Evolutionary conservation across 2,329 filamentous ascomycete genomes (phyloP).

Genomic region (Nemania sp.): DNA sequence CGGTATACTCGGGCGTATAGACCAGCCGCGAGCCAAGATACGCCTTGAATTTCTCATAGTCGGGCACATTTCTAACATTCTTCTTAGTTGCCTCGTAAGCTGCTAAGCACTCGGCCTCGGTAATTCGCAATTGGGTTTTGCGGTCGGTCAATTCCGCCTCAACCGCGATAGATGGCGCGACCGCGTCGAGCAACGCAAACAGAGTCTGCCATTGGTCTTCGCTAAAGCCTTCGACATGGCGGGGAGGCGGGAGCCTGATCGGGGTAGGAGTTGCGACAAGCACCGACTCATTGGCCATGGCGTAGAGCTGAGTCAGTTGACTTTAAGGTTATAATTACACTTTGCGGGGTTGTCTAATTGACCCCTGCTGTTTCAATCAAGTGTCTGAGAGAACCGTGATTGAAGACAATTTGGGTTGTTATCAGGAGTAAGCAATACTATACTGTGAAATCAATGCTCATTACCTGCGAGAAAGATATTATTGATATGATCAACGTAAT

Average conservation of each 20-base stretch:
- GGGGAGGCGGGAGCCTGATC: conserved; percentile 28
- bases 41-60: conserved; percentile 49
- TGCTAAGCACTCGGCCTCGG: conserved; percentile 54
- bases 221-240: conserved; percentile 29
- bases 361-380: neutral
- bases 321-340: neutral
- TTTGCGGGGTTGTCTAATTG: neutral
- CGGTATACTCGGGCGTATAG: conserved; percentile 56
- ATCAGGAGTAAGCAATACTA: too few species aligned
- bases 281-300: conserved; percentile 26
- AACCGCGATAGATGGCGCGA: conserved; percentile 61
- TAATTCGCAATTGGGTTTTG: conserved; percentile 48
- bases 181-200: conserved; percentile 58
- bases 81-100: conserved; percentile 46
- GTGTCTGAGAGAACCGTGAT: neutral
- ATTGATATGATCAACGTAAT: too few species aligned
- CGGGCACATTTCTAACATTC: conserved; percentile 44
- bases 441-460: too few species aligned
- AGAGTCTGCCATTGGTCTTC: conserved; percentile 58
- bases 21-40: conserved; percentile 58
- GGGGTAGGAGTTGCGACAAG: conserved; percentile 29
- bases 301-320: neutral
- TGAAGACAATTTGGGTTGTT: too few species aligned
- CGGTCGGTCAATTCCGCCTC: conserved; percentile 45
- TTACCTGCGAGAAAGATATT: too few species aligned